Base-by-base conservation (phyloP, 2,329 filamentous ascomycete species). In the Ceratocystis albifundus region DNA sequence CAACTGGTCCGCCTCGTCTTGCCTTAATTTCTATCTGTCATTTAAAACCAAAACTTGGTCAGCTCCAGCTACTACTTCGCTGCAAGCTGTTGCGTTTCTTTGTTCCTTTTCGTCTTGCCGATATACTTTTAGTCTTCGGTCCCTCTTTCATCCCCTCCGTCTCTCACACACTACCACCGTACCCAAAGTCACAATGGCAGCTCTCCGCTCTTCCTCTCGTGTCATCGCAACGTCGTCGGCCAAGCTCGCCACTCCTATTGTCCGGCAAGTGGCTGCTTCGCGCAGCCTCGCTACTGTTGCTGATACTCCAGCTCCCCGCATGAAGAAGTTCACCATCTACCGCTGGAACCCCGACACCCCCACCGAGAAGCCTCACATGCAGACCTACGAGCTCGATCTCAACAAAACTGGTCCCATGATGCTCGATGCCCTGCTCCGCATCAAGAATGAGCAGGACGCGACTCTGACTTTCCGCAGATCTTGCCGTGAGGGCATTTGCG, bases 371-470 rank as follows among this genome's bases (percentile, higher is more conserved):
- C 94, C 94, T 69, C 84, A 82, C 76, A 96, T 99, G 89, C 91
- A 99, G 82, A 85, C 84, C 71, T 99, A 97, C 80, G 89, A 89
- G 45, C 82, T 99, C 74, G 94, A 99, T 76, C 80, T 99, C 72
- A 97, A 97, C 83, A 96, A 97, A 88, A 99, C 94, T 53, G 94
- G 94, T 41, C 94, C 94, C 71, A 99, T 99, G 94, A 87, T 99
- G 79, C 80, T 99, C 73, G 94, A 99, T 77, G 94, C 94, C 66
- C 80, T 99, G 73, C 94, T 99, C 77, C 84, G 93, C 73, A 96
- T 99, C 80, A 99, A 99, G 88, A 99, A 99, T 78, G 94, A 99
- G 84, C 79, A 96, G 70, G 94, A 99, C 77, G 91, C 94, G 64
- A 97, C 94, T 59, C 79, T 99, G 74, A 97, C 94, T 65, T 99